Conservation (phyloP, 2,329 filamentous ascomycete species). For the Fonsecaea monophora region DNA sequence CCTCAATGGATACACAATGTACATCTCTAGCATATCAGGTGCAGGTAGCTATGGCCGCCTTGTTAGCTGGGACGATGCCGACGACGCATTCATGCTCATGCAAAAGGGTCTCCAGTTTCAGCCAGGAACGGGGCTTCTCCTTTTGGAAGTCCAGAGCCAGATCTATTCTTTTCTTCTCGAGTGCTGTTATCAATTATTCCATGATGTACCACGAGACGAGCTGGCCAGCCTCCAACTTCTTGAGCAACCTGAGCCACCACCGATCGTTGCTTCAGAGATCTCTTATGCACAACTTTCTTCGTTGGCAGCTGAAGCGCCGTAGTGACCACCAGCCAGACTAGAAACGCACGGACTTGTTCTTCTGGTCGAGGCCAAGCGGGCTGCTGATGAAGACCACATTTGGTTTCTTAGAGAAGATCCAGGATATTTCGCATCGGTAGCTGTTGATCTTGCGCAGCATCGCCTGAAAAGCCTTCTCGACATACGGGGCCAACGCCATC, state of each 20-base stretch:
- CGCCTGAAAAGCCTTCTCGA: slow-evolving; percentile 55
- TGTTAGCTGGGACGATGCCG: slow-evolving; percentile 31
- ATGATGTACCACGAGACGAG: slow-evolving; percentile 53
- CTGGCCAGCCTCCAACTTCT: slow-evolving; percentile 45
- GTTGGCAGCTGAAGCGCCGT: slow-evolving; percentile 60
- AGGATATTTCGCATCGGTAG: slow-evolving; percentile 58
- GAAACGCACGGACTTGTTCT: slow-evolving; percentile 55
- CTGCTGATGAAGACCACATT: slow-evolving; percentile 60
- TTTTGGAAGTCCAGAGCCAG: slow-evolving; percentile 60
- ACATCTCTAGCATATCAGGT: slow-evolving; percentile 44
- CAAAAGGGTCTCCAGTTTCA: slow-evolving; percentile 51
- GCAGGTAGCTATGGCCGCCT: slow-evolving; percentile 48
- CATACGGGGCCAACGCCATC: slow-evolving; percentile 41
- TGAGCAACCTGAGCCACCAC: slow-evolving; percentile 49
- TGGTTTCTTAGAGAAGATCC: slow-evolving; percentile 66
- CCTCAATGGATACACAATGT: slow-evolving; percentile 46
- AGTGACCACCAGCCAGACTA: slow-evolving; percentile 56
- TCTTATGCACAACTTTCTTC: slow-evolving; percentile 50
- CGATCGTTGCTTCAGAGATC: slow-evolving; percentile 41
- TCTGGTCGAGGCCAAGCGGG: slow-evolving; percentile 53
- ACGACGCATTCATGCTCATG: slow-evolving; percentile 45
- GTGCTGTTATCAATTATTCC: slow-evolving; percentile 58
- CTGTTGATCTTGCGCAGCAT: slow-evolving; percentile 58
- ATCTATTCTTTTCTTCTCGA: slow-evolving; percentile 58
- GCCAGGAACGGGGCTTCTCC: slow-evolving; percentile 57